A percentile compares a stretch with the other conserved stretches of the same genome.
phyloP scores from a whole-genome alignment of 2,329 filamentous ascomycete genomes.

The Lasiodiplodia hormozganensis region DNA sequence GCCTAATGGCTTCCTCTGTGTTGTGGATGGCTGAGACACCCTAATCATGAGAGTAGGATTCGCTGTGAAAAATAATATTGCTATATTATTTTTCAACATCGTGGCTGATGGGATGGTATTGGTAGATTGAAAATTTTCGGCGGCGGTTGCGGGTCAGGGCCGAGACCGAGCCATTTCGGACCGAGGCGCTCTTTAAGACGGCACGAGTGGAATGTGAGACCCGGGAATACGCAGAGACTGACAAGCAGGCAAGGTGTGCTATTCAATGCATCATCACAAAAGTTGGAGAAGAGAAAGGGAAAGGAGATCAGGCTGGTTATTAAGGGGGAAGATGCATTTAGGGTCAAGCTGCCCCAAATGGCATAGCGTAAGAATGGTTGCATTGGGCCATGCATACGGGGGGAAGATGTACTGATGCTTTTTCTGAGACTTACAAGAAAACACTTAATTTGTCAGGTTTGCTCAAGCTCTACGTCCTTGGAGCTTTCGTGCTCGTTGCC shows the following conservation, averaged over 20 bases:
- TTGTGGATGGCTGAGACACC: neutral
- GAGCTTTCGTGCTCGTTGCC: too few relatives aligned
- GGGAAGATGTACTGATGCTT: neutral
- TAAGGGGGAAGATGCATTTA: neutral
- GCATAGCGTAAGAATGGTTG: neutral
- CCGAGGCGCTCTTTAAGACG: neutral
- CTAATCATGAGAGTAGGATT: neutral
- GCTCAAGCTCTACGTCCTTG: too few relatives aligned
- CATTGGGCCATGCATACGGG: too few relatives aligned
- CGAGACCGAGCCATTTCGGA: neutral
- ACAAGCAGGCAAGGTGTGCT: neutral
- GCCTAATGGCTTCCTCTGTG: neutral
- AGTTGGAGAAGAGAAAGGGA: neutral
- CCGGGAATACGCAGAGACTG: neutral
- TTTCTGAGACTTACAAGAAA: neutral
- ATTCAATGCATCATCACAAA: too few relatives aligned
- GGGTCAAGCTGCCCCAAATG: neutral
- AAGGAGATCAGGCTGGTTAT: neutral
- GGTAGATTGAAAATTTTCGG: neutral
- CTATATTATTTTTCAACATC: too few relatives aligned
- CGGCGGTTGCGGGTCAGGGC: neutral
- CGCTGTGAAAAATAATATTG: fast-evolving
- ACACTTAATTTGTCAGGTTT: too few relatives aligned
- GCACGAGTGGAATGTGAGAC: neutral
- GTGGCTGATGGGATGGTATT: neutral